Evolutionary conservation across 108 stramenopile species (phyloP), one percentile per base, ranked within the genome.

Genomic region (Stephanodiscus minutulus): DNA sequence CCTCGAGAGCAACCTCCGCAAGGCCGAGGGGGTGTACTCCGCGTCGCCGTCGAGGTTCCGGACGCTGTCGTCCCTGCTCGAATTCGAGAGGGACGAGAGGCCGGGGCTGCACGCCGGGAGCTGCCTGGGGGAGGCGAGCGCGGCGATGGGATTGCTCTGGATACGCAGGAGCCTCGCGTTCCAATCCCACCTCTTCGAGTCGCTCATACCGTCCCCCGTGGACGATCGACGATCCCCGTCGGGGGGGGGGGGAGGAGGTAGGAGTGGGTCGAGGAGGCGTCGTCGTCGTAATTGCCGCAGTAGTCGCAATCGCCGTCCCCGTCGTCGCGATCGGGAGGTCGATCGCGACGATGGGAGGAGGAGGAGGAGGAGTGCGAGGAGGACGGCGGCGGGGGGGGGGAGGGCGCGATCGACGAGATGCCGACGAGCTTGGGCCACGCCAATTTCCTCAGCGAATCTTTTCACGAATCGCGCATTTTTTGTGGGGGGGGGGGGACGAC

Each of bases 341-440:
- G 43, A 44, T 15, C 1, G 15, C 43, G 43, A 3, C 13, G 2
- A 9, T 4, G 8, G 10, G 39, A 41, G 2, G 31, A 33, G 31
- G 3, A 33, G 31, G 31, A 33, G n/a, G n/a, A n/a, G n/a, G n/a
- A n/a, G n/a, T n/a, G n/a, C n/a, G n/a, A n/a, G n/a, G n/a, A n/a
- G 35, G 35, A 36, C 39, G 39, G 8, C 39, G 39, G 11, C 10
- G 39, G 5, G 7, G 44, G 57, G 28, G 43, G 68, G 56, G 33
- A 44, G 11, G 49, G 56, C 12, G 36, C 15, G 15, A 44, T 44
- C 15, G 43, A 57, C 24, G 48, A 39, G n/a, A 36, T 47, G 17
- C 93, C 91, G 5, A 94, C 88, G 24, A 94, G 64, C 76, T 89
- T 90, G 46, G 93, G 93, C 93, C 93, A 94, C 1, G 89, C 93